A percentile compares a stretch with the other conserved stretches of the same genome.
Evolutionary conservation across 139 green algal species (phyloP).

Genomic region (Marvania coccoides): DNA sequence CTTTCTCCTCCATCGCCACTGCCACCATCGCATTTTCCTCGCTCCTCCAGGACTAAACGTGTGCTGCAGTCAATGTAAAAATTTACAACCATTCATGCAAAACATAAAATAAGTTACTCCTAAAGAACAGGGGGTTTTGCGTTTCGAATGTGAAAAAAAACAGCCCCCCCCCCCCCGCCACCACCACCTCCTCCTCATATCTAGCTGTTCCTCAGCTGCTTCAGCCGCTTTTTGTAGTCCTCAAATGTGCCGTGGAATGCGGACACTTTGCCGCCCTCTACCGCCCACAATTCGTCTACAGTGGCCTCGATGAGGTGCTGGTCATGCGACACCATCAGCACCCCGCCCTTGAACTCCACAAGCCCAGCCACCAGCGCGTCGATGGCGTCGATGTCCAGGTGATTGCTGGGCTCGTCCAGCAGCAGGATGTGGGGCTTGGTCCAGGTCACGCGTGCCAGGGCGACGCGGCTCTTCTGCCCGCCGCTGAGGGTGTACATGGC

Average conservation of each 20-base stretch:
- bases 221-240: conserved; percentile 66
- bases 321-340: conserved; percentile 80
- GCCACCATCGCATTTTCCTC: no score
- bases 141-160: background rate
- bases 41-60: no score
- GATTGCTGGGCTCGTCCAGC: conserved; percentile 83
- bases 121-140: no score
- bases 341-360: conserved; percentile 26
- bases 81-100: no score
- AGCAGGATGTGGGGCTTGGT: conserved; percentile 82
- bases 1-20: no score
- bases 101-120: no score
- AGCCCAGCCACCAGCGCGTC: conserved; percentile 56
- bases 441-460: conserved; percentile 56
- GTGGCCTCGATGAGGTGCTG: conserved; percentile 75
- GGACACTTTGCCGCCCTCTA: conserved; percentile 19
- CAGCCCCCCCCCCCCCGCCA: background rate
- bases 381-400: conserved; percentile 84
- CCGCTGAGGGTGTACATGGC: conserved; percentile 88
- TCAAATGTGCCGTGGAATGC: conserved; percentile 61
- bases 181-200: background rate
- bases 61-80: no score
- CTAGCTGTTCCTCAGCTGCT: background rate
- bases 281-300: conserved; percentile 75
- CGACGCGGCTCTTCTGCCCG: conserved; percentile 79